Evolutionary conservation across 108 stramenopile genomes (phyloP), one percentile per base, ranked within the genome.

Genomic region (Nitzschia palea): DNA sequence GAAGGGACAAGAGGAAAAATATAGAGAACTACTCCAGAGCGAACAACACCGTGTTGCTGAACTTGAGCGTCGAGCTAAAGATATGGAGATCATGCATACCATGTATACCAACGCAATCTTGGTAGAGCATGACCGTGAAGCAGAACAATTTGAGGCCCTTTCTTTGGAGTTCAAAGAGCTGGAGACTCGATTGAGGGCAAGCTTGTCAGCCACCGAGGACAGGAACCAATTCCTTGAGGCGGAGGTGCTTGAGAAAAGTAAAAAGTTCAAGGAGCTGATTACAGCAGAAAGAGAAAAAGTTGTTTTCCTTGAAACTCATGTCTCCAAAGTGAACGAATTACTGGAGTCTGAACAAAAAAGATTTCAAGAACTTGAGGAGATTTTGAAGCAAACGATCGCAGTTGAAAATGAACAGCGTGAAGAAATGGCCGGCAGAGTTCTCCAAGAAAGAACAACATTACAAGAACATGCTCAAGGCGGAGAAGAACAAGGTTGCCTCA

Each of bases 351-450:
- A 74, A 37, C 73, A 74, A 22, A 66, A 61, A 30, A 30, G 73
- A 53, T 74, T 74, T 40, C 45, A 68, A 31, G 68, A 77, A 36
- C 62, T 68, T 14, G 76, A 77, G 48, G 61, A 50, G 14, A 63
- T 77, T 25, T 59, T 77, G 44, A 77, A 77, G 61, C 58, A 77
- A 53, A 70, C 67, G 3, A 62, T 77, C n/a, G 68, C 58, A 17
- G 63, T 64, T 9, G 65, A 74, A 44, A 65, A 74, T 33, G 73
- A 74, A 43, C 62, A 74, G 44, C 73, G 63, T 0, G 65, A 66
- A 48, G 59, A 67, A 18, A 42, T 74, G 2, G 58, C 33, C n/a
- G 43, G 58, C 43, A 4, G 62, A 64, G 29, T 65, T 74, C 55
- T 47, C 26, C 25, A 56, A 74, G 51, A 74, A 67, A 50, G 63